These are phyloP conservation scores for Nicotiana rustica DNA, from an alignment of 305 asterid genomes.

Conservation along the genomic window DNA sequence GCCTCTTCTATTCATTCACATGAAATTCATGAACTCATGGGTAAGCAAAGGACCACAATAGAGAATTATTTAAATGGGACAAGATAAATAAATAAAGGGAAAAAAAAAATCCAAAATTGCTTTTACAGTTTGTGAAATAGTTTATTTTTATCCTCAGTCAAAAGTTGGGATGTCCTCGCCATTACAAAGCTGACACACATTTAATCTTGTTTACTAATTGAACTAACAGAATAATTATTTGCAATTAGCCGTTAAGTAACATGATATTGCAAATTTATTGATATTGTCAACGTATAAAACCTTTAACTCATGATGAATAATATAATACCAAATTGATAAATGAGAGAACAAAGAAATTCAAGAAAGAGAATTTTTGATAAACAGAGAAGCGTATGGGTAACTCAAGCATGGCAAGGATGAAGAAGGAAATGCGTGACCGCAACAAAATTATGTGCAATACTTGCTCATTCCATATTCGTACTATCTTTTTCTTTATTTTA, in stretches of 20 bases:
- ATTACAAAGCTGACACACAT: no score
- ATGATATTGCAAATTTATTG: no score
- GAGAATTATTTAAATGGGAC: neutral
- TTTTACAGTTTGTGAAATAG: no score
- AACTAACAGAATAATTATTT: no score
- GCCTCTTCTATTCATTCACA: constrained; percentile 7
- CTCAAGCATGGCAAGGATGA: constrained; percentile 37
- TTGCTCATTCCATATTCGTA: constrained; percentile 39
- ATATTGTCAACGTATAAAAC: neutral
- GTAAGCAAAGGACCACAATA: constrained; percentile 16
- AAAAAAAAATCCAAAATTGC: no score
- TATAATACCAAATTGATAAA: neutral
- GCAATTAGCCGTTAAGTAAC: no score
- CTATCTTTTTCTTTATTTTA: neutral
- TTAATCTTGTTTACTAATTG: no score
- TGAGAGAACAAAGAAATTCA: neutral
- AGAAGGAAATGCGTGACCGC: constrained; percentile 53
- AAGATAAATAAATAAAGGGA: constrained; percentile 9
- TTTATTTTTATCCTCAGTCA: no score
- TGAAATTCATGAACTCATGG: neutral
- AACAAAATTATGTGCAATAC: constrained; percentile 61
- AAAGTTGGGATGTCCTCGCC: no score
- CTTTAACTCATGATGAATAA: neutral
- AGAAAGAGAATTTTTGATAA: neutral
- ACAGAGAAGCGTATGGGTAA: constrained; percentile 39